These are phyloP conservation scores for Talaromyces piceae DNA, from an alignment of 2,329 filamentous ascomycete species.

Conservation along the genomic window DNA sequence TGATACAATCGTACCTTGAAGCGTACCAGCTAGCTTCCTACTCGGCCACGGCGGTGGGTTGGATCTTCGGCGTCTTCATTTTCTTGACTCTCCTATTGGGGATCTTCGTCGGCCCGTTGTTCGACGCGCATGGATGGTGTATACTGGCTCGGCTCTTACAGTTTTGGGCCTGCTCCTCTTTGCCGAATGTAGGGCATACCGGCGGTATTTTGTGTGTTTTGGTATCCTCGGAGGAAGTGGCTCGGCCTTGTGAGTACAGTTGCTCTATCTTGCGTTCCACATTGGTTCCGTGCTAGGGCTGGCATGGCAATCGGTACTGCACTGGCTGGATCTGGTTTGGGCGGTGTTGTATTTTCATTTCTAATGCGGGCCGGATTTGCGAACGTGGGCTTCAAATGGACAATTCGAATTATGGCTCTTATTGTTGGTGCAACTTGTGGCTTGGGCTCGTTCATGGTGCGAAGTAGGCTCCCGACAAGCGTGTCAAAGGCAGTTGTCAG, in stretches of 20 bases:
- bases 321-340: constrained; percentile 32
- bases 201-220: constrained; percentile 42
- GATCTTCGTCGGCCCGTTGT: constrained; percentile 44
- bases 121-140: constrained; percentile 43
- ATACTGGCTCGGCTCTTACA: constrained; percentile 32
- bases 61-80: constrained; percentile 44
- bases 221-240: constrained; percentile 32
- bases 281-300: constrained; percentile 35
- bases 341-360: constrained; percentile 33
- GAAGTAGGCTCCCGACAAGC: constrained; percentile 28
- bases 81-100: constrained; percentile 40
- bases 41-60: constrained; percentile 40
- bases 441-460: constrained; percentile 28
- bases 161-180: constrained; percentile 39
- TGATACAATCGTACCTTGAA: constrained; percentile 42
- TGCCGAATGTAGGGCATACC: constrained; percentile 42
- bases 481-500: constrained; percentile 30
- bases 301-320: constrained; percentile 35
- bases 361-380: constrained; percentile 28
- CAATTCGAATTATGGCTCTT: constrained; percentile 31
- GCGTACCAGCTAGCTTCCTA: constrained; percentile 39
- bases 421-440: constrained; percentile 26
- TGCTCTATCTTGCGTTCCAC: constrained; percentile 31
- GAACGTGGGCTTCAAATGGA: constrained; percentile 32
- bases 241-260: constrained; percentile 33